Base-by-base conservation (phyloP, 305 asterid species). In the Solanum aculeatissimum region DNA sequence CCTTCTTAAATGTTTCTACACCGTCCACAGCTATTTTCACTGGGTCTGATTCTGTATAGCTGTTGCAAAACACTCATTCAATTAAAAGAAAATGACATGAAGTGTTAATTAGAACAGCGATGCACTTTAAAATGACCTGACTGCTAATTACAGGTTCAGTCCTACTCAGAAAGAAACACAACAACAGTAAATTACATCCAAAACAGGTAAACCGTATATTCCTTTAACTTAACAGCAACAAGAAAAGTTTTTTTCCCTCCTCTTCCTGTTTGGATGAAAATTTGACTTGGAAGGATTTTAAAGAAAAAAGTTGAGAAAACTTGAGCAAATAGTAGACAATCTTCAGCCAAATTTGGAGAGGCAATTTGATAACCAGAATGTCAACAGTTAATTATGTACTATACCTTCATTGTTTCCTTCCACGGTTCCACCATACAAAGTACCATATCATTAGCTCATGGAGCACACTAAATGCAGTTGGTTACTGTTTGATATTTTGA, bases 11-110 rank as follows among this genome's bases (percentile, higher is more conserved):
- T 90, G 92, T 92, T 86, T 89, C 91, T 82, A 89, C 89, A 84
- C 99, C 99, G 85, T 95, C 97, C 35, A 89, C 98, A 6, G 97
- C 99, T 84, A 97, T 94, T 88, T 95, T 92, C 81, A 97, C 92
- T 43, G 99, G 99, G 92, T 97, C 99, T 35, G 99, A 95, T 89
- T 95, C 99, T 27, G 91, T 94, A 83, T 97, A 97, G 94, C 99
- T 97, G 98, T 91, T 82, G 70, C 84, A 88, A 53, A 53, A 78
- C 66, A 53, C 42, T 11, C 18, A 7, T 51, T 51, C 82, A 78
- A 32, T 53, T 78, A 51, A 78, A 29, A 16, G 13, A 78, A 18
- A 29, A 51, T 51, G 45, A 11, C 65, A 47, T 29, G 19, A 9
- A 35, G 63, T 77, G 65, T 11, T 27, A 18, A 77, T 29, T 29